Evolutionary conservation across 2,329 filamentous ascomycete genomes (phyloP), one percentile per base, ranked within the genome.

Genomic region (Cercospora sp.): DNA sequence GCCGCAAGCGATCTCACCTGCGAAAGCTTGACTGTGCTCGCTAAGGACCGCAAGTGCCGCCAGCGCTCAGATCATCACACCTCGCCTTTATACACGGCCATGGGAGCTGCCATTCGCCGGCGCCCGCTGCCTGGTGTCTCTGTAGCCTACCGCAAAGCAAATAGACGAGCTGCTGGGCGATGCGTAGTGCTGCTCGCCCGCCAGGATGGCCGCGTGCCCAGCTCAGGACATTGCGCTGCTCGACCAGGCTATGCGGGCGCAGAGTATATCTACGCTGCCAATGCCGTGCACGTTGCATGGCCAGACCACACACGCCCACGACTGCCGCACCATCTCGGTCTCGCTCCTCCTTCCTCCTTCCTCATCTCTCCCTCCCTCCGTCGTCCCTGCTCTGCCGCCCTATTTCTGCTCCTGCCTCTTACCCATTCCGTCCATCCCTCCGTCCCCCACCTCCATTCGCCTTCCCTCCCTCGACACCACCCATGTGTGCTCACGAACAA

Each of bases 51-150:
- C 45, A 51, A 51, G 64, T 64, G 66, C 42, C 51, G 42, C 33
- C 66, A 48, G 57, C 53, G 63, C 66, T 64, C 57, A 65, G 62
- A 67, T 67, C 66, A 67, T 58, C 65, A 36, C 61, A 67, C 66
- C 57, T 67, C 57, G 23, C 36, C 42, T 13, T 51, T 23, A 57
- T 31, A 57, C 53, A 57, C 26, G n/a, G 5, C 23, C 53, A 53
- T 31, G 23, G 33, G 2, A 36, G 28, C 53, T n/a, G 53, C 26
- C 65, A 67, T 63, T 59, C 42, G 60, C 65, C 65, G 51, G 36
- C 26, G 60, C n/a, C 57, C 39, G 63, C n/a, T 45, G 30, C 23
- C 20, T 23, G 20, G 18, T 28, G 18, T 30, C 33, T 20, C 59
- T 61, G 59, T 12, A 10, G 16, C 23, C 58, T 23, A 9, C 31